Percentiles rank a stretch among this genome's conserved stretches.
These are phyloP conservation scores for Diversispora eburnea DNA, from an alignment of 192 early-diverging fungal genomes.

Conservation along the genomic window DNA sequence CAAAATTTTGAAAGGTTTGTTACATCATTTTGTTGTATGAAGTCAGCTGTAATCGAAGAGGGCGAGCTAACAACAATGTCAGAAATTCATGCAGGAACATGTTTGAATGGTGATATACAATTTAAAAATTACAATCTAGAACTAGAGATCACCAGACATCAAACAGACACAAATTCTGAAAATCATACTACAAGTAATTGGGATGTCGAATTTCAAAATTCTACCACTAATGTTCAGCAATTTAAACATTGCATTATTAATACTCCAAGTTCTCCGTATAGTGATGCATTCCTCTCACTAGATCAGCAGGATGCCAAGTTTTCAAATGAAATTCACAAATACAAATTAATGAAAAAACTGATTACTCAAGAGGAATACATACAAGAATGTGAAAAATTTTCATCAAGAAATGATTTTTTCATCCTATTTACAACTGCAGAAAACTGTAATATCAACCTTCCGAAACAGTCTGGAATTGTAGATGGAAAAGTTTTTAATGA, in stretches of 20 bases:
- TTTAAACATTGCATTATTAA: slow-evolving; percentile 24
- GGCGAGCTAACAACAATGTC: slow-evolving; percentile 21
- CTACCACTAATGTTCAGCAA: background rate
- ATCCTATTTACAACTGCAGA: slow-evolving; percentile 30
- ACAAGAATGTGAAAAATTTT: slow-evolving; percentile 30
- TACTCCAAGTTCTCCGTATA: background rate
- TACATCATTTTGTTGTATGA: slow-evolving; percentile 11
- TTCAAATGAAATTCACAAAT: slow-evolving; percentile 35
- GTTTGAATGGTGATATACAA: slow-evolving; percentile 12
- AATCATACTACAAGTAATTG: background rate
- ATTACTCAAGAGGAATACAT: slow-evolving; percentile 12
- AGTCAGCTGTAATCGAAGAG: slow-evolving; percentile 2
- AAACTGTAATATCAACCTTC: slow-evolving; percentile 27
- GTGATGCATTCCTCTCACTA: slow-evolving; percentile 31
- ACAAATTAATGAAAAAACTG: slow-evolving; percentile 23
- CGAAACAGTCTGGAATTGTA: slow-evolving; percentile 34
- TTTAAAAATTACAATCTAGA: slow-evolving; percentile 17
- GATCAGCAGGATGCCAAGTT: background rate
- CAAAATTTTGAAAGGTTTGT: slow-evolving; percentile 10
- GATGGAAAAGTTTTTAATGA: slow-evolving; percentile 30
- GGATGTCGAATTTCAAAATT: slow-evolving; percentile 15
- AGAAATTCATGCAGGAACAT: slow-evolving; percentile 18
- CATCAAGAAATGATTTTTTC: slow-evolving; percentile 35
- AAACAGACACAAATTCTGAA: slow-evolving; percentile 28
- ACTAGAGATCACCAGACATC: slow-evolving; percentile 1